A percentile compares a stretch with the other conserved stretches of the same genome.
Evolutionary conservation across 2,329 filamentous ascomycete species (phyloP).

Genomic region (Didymella arachidicola): DNA sequence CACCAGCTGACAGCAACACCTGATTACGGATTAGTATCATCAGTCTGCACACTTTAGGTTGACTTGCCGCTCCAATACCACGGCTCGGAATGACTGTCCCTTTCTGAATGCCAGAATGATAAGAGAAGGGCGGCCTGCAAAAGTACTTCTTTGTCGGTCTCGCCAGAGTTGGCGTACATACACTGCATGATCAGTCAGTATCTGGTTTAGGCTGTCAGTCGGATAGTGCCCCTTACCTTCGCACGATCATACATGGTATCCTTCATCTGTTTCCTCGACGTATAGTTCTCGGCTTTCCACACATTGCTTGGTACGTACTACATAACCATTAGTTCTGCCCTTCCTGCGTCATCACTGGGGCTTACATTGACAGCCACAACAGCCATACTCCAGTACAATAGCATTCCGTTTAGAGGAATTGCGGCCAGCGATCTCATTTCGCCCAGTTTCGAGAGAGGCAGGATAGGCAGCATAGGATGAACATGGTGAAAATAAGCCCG

Average conservation of each 20-base stretch:
- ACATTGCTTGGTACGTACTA: conserved; percentile 11
- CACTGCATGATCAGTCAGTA: neutral
- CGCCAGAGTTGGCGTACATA: conserved; percentile 17
- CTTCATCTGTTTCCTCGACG: conserved; percentile 16
- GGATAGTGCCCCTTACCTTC: neutral
- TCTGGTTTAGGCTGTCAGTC: no score
- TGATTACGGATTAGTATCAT: neutral
- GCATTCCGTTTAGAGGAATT: conserved; percentile 2
- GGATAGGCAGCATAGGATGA: conserved; percentile 10
- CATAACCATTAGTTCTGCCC: neutral
- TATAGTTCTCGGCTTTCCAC: conserved; percentile 11
- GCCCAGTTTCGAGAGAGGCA: conserved; percentile 4
- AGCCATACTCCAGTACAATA: conserved; percentile 20
- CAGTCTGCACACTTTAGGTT: neutral
- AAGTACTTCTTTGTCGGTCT: conserved; percentile 14
- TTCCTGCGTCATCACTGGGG: neutral
- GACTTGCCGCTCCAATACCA: conserved; percentile 21
- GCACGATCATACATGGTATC: conserved; percentile 15
- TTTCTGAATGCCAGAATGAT: conserved; percentile 18
- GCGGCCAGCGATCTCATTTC: neutral
- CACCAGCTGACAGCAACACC: conserved; percentile 15
- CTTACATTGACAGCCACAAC: conserved; percentile 12
- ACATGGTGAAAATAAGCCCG: conserved; percentile 16
- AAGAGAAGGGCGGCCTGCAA: conserved; percentile 13
- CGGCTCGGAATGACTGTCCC: conserved; percentile 17